Evolutionary conservation across 2,329 filamentous ascomycete genomes (phyloP).

Genomic region (Lasiodiplodia sp.): DNA sequence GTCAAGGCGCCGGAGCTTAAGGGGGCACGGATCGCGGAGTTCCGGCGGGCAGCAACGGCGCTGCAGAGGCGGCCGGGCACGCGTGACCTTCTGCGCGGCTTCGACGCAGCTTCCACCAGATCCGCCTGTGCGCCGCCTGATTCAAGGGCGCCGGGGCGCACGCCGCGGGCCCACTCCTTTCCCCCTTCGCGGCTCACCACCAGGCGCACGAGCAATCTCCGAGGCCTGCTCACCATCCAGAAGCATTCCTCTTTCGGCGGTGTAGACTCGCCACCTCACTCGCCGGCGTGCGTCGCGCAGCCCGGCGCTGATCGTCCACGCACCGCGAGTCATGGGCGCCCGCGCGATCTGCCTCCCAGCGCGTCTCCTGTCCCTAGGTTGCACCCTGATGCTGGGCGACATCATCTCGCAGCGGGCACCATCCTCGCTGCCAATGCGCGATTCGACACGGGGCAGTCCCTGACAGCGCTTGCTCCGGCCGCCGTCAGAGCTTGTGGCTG

Average conservation of each 20-base stretch:
- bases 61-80: slow-evolving; percentile 32
- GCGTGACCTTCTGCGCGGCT: slow-evolving; percentile 33
- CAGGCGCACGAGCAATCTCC: slow-evolving; percentile 38
- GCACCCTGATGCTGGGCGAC: slow-evolving; percentile 26
- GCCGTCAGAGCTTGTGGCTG: slow-evolving; percentile 33
- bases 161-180: slow-evolving; percentile 32
- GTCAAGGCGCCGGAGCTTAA: slow-evolving; percentile 27
- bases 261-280: slow-evolving; percentile 28
- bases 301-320: slow-evolving; percentile 12
- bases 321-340: slow-evolving; percentile 12
- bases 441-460: slow-evolving; percentile 24
- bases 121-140: slow-evolving; percentile 44
- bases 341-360: slow-evolving; percentile 16
- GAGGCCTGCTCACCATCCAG: slow-evolving; percentile 27
- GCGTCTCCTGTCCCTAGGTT: slow-evolving; percentile 11
- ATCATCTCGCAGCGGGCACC: slow-evolving; percentile 25
- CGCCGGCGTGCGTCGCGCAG: slow-evolving; percentile 10
- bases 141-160: slow-evolving; percentile 34
- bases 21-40: slow-evolving; percentile 20
- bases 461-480: slow-evolving; percentile 32
- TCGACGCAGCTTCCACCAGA: slow-evolving; percentile 42
- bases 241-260: slow-evolving; percentile 28
- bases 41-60: slow-evolving; percentile 23
- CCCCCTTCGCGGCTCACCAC: slow-evolving; percentile 16
- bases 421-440: slow-evolving; percentile 22